Conservation (phyloP, 495 filamentous ascomycete species). For the Xylaria venustula region DNA sequence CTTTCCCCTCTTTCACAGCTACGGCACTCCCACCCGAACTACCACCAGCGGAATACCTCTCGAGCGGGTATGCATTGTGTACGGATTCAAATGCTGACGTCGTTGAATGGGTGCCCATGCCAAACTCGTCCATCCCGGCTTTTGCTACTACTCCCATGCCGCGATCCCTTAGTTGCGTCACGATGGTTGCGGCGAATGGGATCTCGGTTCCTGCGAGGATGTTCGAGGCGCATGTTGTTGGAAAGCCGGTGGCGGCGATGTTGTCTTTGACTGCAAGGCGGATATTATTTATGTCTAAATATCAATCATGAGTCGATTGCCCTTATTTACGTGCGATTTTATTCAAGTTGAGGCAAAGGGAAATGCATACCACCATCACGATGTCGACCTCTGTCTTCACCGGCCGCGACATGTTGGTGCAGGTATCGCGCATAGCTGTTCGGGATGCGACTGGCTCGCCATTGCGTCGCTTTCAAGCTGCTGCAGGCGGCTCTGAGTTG, state of each 20-base stretch:
- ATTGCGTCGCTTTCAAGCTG: conserved; percentile 25
- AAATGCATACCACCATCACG: not conserved
- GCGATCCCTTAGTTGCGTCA: conserved; percentile 58
- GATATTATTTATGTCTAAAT: not conserved
- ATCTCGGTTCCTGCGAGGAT: conserved; percentile 67
- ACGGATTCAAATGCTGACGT: conserved; percentile 73
- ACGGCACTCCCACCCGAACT: conserved; percentile 94
- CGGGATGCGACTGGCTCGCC: conserved; percentile 6
- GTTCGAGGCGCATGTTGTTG: conserved; percentile 80
- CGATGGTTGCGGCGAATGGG: conserved; percentile 84
- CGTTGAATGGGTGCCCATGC: conserved; percentile 91
- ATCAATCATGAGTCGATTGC: not conserved
- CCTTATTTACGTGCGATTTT: not conserved
- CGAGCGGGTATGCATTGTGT: conserved; percentile 36
- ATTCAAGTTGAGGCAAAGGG: not conserved
- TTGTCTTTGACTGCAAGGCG: conserved; percentile 84
- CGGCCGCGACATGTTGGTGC: conserved; percentile 1
- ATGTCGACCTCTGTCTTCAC: not conserved
- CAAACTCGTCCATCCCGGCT: conserved; percentile 95
- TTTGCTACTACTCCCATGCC: conserved; percentile 73
- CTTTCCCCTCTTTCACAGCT: conserved; percentile 70
- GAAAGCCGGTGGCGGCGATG: conserved; percentile 61
- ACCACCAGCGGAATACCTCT: conserved; percentile 72
- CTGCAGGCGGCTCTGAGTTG: conserved; percentile 25
- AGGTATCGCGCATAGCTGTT: conserved; percentile 10